Conservation (phyloP, 2,329 filamentous ascomycete species). For the Amesomyces nigricolor region DNA sequence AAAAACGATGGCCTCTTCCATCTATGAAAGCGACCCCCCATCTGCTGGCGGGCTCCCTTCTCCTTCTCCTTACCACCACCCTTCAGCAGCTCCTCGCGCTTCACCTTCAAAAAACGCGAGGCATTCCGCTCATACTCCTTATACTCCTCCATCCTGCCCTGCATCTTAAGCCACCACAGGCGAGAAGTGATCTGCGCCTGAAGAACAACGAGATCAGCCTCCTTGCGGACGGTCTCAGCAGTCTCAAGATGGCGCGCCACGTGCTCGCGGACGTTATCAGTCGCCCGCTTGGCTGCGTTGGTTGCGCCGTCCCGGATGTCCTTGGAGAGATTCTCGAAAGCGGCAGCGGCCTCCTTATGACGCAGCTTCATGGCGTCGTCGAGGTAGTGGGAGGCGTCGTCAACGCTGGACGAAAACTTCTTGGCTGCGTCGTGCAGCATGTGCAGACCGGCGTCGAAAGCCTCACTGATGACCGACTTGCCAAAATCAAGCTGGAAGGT, state of each 20-base stretch:
- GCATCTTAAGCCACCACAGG: constrained; percentile 52
- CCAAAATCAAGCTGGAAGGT: constrained; percentile 57
- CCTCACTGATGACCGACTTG: constrained; percentile 40
- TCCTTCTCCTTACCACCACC: background rate
- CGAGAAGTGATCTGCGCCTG: constrained; percentile 52
- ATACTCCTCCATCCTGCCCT: constrained; percentile 42
- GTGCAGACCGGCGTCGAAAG: constrained; percentile 41
- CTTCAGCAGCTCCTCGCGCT: constrained; percentile 13
- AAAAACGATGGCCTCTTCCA: background rate
- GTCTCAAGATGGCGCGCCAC: constrained; percentile 31
- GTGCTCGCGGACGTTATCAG: constrained; percentile 31
- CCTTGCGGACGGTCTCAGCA: constrained; percentile 35
- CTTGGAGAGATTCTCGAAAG: constrained; percentile 30
- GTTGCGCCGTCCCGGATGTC: constrained; percentile 23
- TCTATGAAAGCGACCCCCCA: background rate
- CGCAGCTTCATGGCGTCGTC: constrained; percentile 31
- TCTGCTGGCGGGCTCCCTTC: background rate
- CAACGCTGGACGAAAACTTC: constrained; percentile 38
- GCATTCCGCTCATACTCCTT: constrained; percentile 45
- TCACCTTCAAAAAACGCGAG: constrained; percentile 32
- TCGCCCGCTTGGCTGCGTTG: constrained; percentile 26
- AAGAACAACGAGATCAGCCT: constrained; percentile 42
- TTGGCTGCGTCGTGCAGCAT: constrained; percentile 36
- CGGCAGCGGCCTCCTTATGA: constrained; percentile 27
- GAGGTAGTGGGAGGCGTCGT: constrained; percentile 26